Base-by-base conservation (phyloP, 345 rosid species). In the Corchorus olitorius region DNA sequence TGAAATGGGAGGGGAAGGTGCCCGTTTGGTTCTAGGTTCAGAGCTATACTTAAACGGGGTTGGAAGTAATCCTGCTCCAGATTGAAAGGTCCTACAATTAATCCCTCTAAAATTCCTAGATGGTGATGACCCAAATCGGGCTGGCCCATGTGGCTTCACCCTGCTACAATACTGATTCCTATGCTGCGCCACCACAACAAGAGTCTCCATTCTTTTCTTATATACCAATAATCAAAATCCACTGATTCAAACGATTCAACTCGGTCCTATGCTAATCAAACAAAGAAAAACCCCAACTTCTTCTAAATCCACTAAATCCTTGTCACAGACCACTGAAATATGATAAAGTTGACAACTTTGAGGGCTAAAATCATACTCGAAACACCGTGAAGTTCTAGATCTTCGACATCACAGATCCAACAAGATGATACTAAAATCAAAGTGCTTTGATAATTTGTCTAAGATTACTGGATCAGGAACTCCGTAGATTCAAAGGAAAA, bases 1-100 rank as follows among this genome's bases (percentile, higher is more conserved):
- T 5, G 63, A 64, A 63, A 34, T 75, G 53, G 50, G 49, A 78
- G 77, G 75, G 59, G 77, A 65, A 19, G 79, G 8, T 0, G 76
- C 41, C 72, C 50, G 59, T 76, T 84, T 85, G 74, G 84, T 78
- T 49, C 77, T 63, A 74, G 87, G 81, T 17, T 75, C 58, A 48
- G 85, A 61, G n/a, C 65, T 72, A 68, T 81, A 46, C 80, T 79
- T 83, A 53, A 74, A 74, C 0, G 97, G 95, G 67, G 84, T 85
- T 3, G 97, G 99, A 19, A 92, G 88, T 70, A 96, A 78, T 68
- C 97, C 99, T 15, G 84, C 86, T 0, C 93, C 90, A 50, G 92
- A 91, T 27, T 92, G 91, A 67, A 89, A 96, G 6, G 90, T 83
- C 82, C 97, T 83, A 74, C 99, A 93, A 71, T 84, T 92, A 54